Conservation (phyloP, 2,329 filamentous ascomycete genomes). For the Paraphaeosphaeria sporulosa region DNA sequence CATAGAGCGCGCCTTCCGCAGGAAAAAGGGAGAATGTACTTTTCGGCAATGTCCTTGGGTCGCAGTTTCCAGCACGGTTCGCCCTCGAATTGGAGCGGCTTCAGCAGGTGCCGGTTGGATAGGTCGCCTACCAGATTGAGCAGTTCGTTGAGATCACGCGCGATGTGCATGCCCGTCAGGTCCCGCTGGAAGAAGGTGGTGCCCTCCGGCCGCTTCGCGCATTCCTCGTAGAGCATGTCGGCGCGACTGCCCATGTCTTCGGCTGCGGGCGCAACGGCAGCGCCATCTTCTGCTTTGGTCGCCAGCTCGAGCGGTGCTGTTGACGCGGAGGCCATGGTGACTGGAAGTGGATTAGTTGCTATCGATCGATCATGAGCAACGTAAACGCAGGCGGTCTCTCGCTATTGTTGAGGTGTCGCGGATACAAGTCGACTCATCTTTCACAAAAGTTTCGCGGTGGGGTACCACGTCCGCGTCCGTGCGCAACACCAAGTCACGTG, state of each 20-base stretch:
- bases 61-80: constrained; percentile 49
- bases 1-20: not conserved
- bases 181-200: constrained; percentile 52
- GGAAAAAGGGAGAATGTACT: constrained; percentile 31
- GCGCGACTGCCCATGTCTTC: constrained; percentile 25
- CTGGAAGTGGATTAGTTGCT: constrained; percentile 11
- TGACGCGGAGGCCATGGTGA: constrained; percentile 34
- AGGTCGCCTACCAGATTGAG: constrained; percentile 43
- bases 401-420: not conserved
- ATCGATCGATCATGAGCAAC: constrained; percentile 34
- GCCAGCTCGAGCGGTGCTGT: constrained; percentile 23
- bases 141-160: constrained; percentile 43
- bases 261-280: constrained; percentile 14
- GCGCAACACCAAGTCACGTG: constrained; percentile 14
- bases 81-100: constrained; percentile 46
- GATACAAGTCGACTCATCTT: not conserved
- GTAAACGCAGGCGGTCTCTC: constrained; percentile 11
- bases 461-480: constrained; percentile 8
- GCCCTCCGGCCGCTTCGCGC: constrained; percentile 41
- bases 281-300: constrained; percentile 30
- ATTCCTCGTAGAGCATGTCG: constrained; percentile 49
- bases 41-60: constrained; percentile 45
- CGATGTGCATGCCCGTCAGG: constrained; percentile 46
- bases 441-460: constrained; percentile 16
- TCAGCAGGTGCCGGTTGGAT: constrained; percentile 46